Base-by-base conservation (phyloP, 2,329 filamentous ascomycete species). In the Verticillium isaacii region DNA sequence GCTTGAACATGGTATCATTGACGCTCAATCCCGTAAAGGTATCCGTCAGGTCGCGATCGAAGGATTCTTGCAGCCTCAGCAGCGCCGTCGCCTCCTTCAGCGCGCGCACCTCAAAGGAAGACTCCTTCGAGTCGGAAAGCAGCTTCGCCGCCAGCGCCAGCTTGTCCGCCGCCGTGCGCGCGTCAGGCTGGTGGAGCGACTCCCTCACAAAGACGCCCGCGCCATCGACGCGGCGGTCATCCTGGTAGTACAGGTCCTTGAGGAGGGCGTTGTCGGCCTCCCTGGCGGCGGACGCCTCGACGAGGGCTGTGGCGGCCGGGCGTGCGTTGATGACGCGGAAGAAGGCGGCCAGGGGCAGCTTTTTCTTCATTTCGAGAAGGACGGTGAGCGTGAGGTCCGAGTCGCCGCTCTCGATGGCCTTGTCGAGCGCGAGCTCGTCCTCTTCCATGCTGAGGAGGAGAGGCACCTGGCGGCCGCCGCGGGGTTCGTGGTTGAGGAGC, bases 191-290 rank as follows among this genome's bases (percentile, higher is more conserved):
- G 5, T 83, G 78, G 8, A 99, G 80, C 0, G 93, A 91, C 75
- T 99, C 94, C 23, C 87, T 86, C 15, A 99, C 80, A 63, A 98
- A 90, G 2, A 99, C 87, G 62, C 92, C 90, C 0, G 94, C 91
- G 3, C 95, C 93, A 66, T 98, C 95, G 5, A 93, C 80, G 3
- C 93, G 87, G 5, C 94, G 87, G 73, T 99, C 95, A 69, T 98
- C 95, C 77, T 98, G 95, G 73, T 99, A 99, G 78, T 95, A 99
- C 3, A 99, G 81, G 71, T 98, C 95, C 71, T 98, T 99, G 32
- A 99, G 85, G 25, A 99, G 76, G 0, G 85, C 83, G 68, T 96
- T 93, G 69, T 96, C 90, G 23, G 77, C 79, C 58, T 91, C 87
- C 58, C 84, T 81, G 55, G 77, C 72, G 0, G 95, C 94, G 0